These are phyloP conservation scores for Metschnikowia vanudenii DNA, from an alignment of 805 yeast genomes.

Conservation along the genomic window DNA sequence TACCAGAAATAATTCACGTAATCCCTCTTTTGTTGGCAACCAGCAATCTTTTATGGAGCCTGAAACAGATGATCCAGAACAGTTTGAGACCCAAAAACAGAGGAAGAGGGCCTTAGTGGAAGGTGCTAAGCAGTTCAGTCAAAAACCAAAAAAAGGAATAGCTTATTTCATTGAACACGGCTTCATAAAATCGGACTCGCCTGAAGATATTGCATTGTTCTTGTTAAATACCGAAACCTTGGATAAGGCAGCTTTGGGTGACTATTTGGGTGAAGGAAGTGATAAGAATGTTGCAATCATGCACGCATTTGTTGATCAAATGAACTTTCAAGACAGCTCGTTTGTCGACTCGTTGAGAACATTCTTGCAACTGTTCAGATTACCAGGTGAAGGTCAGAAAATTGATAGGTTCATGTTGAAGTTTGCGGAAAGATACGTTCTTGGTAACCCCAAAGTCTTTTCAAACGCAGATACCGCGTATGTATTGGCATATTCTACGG, in stretches of 20 bases:
- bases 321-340: constrained; percentile 67
- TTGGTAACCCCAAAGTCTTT: constrained; percentile 85
- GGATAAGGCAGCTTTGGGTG: constrained; percentile 85
- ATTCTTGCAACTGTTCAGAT: constrained; percentile 82
- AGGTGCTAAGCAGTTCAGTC: constrained; percentile 77
- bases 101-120: constrained; percentile 79
- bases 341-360: constrained; percentile 85
- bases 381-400: constrained; percentile 98
- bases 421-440: constrained; percentile 88
- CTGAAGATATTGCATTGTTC: constrained; percentile 72
- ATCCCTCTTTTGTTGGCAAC: constrained; percentile 28
- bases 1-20: constrained; percentile 29
- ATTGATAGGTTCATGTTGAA: constrained; percentile 96
- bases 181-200: constrained; percentile 59
- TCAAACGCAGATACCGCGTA: constrained; percentile 94
- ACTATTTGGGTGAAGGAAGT: constrained; percentile 86
- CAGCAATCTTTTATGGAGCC: constrained; percentile 49
- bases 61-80: constrained; percentile 72
- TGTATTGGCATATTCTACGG: constrained; percentile 85
- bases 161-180: constrained; percentile 57
- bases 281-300: constrained; percentile 73
- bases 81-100: constrained; percentile 81
- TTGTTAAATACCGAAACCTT: constrained; percentile 69
- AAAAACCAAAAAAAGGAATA: constrained; percentile 80
- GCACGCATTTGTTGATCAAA: constrained; percentile 89